These are phyloP conservation scores for Styphnolobium japonicum DNA, from an alignment of 306 rosid species.

Conservation along the genomic window DNA sequence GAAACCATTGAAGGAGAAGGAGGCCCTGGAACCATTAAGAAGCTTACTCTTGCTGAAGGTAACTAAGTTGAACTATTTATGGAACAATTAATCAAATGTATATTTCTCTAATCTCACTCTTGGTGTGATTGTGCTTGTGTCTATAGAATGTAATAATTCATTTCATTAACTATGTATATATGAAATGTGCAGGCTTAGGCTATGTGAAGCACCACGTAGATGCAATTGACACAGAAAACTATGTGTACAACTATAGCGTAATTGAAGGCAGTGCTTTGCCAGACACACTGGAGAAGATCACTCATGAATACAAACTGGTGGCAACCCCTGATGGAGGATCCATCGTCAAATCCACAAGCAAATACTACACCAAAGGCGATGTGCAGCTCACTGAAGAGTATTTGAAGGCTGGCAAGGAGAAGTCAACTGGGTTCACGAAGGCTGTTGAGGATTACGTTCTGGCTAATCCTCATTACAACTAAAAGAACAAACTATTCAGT, in stretches of 20 bases:
- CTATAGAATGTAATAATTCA: neutral
- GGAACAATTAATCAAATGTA: no score
- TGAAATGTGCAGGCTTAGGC: conserved; percentile 27
- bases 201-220: conserved; percentile 46
- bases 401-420: conserved; percentile 43
- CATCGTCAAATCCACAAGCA: conserved; percentile 33
- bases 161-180: neutral
- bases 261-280: conserved; percentile 41
- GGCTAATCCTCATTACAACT: conserved; percentile 44
- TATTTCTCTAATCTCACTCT: no score
- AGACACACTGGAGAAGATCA: conserved; percentile 41
- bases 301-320: conserved; percentile 31
- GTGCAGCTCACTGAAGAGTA: conserved; percentile 23
- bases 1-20: conserved; percentile 51
- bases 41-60: conserved; percentile 32
- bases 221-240: conserved; percentile 32
- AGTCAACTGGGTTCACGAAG: conserved; percentile 35
- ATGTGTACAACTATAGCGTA: conserved; percentile 34
- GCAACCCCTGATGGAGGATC: conserved; percentile 38
- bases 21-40: conserved; percentile 48
- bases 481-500: neutral
- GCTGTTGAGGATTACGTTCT: conserved; percentile 43
- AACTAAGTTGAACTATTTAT: no score
- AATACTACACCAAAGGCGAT: conserved; percentile 39
- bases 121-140: neutral